Conservation (phyloP, 2,329 filamentous ascomycete genomes). For the Blastomyces percursus region DNA sequence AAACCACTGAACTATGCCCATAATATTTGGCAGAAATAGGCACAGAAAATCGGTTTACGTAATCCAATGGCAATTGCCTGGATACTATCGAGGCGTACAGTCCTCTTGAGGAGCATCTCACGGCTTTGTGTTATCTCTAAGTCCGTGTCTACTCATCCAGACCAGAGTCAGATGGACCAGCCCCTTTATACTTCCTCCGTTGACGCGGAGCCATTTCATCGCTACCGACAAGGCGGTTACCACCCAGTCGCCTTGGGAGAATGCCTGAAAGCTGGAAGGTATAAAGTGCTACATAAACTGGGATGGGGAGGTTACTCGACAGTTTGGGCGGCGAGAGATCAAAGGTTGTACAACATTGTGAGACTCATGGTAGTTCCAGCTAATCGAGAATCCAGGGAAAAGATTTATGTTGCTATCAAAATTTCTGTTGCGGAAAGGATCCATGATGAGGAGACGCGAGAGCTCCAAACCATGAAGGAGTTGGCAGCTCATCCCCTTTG, state of each 20-base stretch:
- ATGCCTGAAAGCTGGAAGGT: constrained; percentile 21
- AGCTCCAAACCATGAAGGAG: constrained; percentile 9
- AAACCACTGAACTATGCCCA: too few relatives aligned
- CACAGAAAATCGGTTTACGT: too few relatives aligned
- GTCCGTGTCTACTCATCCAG: not conserved
- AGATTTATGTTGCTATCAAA: constrained; percentile 20
- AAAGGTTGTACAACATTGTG: not conserved
- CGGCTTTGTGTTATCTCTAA: not conserved
- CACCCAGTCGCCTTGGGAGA: constrained; percentile 27
- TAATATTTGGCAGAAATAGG: too few relatives aligned
- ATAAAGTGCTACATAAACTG: constrained; percentile 30
- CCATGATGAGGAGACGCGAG: constrained; percentile 11
- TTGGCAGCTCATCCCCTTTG: constrained; percentile 3
- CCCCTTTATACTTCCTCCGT: not conserved
- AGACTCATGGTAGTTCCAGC: not conserved
- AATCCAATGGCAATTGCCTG: not conserved
- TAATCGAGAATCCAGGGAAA: constrained; percentile 14
- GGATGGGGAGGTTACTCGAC: constrained; percentile 29
- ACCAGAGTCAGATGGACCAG: not conserved
- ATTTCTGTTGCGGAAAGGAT: constrained; percentile 15
- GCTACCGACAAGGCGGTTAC: constrained; percentile 22
- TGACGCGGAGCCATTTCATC: constrained; percentile 18
- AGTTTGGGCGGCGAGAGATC: constrained; percentile 28
- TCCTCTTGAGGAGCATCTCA: not conserved
- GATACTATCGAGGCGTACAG: not conserved